These are phyloP conservation scores for Perilla frutescens DNA, from an alignment of 257 asterid genomes.

Conservation along the genomic window DNA sequence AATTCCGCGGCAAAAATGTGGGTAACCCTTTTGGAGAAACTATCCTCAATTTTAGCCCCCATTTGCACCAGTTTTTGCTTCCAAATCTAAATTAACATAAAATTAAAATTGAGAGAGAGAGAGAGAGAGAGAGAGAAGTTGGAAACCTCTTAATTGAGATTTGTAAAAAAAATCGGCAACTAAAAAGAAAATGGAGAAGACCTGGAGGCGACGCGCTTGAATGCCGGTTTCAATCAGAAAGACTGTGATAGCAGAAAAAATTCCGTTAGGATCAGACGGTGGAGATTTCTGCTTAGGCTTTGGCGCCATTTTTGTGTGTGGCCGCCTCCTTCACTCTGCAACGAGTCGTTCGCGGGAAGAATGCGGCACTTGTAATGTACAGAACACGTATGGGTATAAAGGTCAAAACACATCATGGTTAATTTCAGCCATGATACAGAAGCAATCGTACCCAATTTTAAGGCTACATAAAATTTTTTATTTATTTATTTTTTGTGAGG, in stretches of 20 bases:
- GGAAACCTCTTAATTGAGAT: background rate
- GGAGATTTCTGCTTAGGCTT: slow-evolving; percentile 62
- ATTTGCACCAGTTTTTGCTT: slow-evolving; percentile 79
- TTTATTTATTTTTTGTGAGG: no score
- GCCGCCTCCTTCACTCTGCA: background rate
- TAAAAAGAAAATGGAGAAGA: slow-evolving; percentile 17
- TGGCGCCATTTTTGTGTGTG: slow-evolving; percentile 70
- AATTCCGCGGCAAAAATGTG: slow-evolving; percentile 74
- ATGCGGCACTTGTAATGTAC: background rate
- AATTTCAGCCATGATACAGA: no score
- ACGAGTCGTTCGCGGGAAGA: slow-evolving; percentile 24
- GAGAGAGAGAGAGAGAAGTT: background rate
- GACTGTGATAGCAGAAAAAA: slow-evolving; percentile 73
- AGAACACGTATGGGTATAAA: no score
- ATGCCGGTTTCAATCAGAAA: slow-evolving; percentile 63
- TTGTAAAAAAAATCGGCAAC: background rate
- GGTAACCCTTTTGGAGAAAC: slow-evolving; percentile 56
- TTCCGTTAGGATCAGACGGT: slow-evolving; percentile 83
- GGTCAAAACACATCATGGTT: no score
- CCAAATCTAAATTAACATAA: slow-evolving; percentile 67
- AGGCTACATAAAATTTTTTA: no score
- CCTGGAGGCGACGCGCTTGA: slow-evolving; percentile 82
- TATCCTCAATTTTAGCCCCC: slow-evolving; percentile 71
- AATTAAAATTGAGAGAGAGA: background rate
- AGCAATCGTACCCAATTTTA: no score